Percentiles rank a stretch among this genome's conserved stretches.
These are phyloP conservation scores for Microbotryum silenes-acaulis DNA, from an alignment of 1,284 basidiomycete genomes.

Conservation along the genomic window DNA sequence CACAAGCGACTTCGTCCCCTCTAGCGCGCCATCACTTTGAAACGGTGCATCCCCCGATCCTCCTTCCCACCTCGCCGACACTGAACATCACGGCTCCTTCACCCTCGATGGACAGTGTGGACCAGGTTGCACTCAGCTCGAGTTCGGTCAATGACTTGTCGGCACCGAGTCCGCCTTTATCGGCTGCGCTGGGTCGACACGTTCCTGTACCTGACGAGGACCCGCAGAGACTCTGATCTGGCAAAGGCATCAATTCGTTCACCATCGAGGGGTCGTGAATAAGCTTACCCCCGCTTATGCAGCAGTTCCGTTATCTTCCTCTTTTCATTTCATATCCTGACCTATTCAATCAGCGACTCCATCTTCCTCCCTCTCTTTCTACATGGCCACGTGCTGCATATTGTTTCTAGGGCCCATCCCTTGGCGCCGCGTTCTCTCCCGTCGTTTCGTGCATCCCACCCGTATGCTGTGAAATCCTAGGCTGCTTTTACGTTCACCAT, in stretches of 20 bases:
- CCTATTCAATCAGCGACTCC: background rate
- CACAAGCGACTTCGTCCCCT: background rate
- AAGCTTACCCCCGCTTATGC: background rate
- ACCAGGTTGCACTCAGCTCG: background rate
- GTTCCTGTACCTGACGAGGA: background rate
- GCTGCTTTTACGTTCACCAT: no score
- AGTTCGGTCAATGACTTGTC: constrained; percentile 2
- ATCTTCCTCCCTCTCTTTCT: constrained; percentile 47
- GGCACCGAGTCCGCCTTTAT: constrained; percentile 3
- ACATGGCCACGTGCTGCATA: no score
- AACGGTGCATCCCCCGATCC: no score
- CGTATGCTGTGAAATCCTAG: no score
- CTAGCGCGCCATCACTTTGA: background rate
- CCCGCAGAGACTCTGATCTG: no score
- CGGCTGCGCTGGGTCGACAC: constrained; percentile 11
- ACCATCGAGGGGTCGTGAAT: no score
- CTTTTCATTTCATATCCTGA: background rate
- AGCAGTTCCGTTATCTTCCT: background rate
- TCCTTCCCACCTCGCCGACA: constrained; percentile 1
- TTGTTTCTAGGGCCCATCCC: no score
- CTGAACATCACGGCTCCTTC: constrained; percentile 46
- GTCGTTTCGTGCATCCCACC: no score
- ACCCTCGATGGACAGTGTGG: constrained; percentile 50
- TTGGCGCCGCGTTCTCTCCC: no score
- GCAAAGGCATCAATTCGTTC: no score